Base-by-base conservation (phyloP, 352 stramenopile species). In the Globisporangium heterothallicum region DNA sequence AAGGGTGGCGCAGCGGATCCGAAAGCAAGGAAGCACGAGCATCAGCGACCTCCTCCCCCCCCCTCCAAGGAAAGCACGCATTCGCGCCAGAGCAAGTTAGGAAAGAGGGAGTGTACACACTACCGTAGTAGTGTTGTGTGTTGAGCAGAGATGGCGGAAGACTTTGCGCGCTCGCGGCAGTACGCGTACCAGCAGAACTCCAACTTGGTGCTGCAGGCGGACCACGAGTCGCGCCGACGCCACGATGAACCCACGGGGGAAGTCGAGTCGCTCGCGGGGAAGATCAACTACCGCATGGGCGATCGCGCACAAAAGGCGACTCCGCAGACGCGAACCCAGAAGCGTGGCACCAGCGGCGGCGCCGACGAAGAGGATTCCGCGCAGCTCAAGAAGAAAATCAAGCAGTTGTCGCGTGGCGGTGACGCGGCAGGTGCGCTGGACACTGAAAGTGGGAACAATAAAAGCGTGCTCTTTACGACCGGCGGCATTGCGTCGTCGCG, bases 141-240 rank as follows among this genome's bases (percentile, higher is more conserved):
- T n/a, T 8, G 32, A 38, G 32, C 32, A 38, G 38, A 42, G 36
- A 96, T 97, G 88, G 85, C 87, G 21, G 85, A 96, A 72, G 88
- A 96, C 49, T 79, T 86, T 51, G 86, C 85, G 49, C 86, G 88
- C 18, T 92, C 84, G 60, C 73, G 86, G 49, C 84, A 96, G 64
- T 97, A 97, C 79, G 88, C 91, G 56, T 97, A 97, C 77, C 62
- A 70, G 56, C 72, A 90, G 64, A 98, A 97, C 78, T 97, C 87
- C 27, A 98, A 98, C 69, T 70, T 98, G 42, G 93, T 98, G 62
- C 72, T 98, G 43, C 83, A 97, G 65, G 86, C 90, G 6, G 89
- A 98, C 53, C 84, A 79, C 59, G 86, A 92, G 53, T 86, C 72
- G 52, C 75, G 85, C 18, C 78, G 89, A 10, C 72, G 78, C 7